Base-by-base conservation (phyloP, 2,329 filamentous ascomycete genomes). In the Cercospora nicotianae region DNA sequence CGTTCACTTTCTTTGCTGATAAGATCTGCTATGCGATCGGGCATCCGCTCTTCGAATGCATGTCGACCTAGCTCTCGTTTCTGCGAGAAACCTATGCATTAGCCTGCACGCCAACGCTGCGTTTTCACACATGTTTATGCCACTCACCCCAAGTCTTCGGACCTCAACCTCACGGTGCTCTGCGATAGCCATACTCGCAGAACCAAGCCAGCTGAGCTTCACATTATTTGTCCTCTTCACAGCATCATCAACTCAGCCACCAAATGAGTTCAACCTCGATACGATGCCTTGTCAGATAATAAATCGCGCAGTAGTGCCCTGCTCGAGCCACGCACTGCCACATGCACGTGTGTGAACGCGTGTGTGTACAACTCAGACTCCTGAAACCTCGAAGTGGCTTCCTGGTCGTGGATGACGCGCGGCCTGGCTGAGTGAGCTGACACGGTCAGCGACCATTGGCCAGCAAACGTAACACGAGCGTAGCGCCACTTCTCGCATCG, bases 21-120 rank as follows among this genome's bases (percentile, higher is more conserved):
- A 5, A 70, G 26, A 2, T 45, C 42, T 64, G 78, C 76, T 8
- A 83, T 73, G 74, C 76, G 78, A 26, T 65, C 71, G 2, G 82
- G 82, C 82, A 83, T 83, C 30, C 74, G 77, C 9, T 81, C 75
- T 66, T 83, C 82, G 73, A 75, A 82, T 0, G 82, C 82, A 72
- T 83, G 74, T 13, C 79, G 81, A 16, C 82, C 82, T 5, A 83
- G 78, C 66, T 83, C 81, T 16, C 72, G 72, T 74, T 77, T 80
- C 81, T 83, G 65, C 31, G 26, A 12, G 13, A 31, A n/a, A 31
- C 7, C 30, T 31, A 31, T 31, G 30, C 30, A 31, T 31, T 31
- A 31, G 30, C 30, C 30, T 31, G 30, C 30, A 31, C 30, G 7
- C 9, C 30, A 31, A 31, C 30, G 30, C 30, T 31, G 8, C 7